Percentiles rank a stretch among this genome's conserved stretches.
Evolutionary conservation across 129 eudicot genomes (phyloP).

Genomic region (Pulicaria dysenterica): DNA sequence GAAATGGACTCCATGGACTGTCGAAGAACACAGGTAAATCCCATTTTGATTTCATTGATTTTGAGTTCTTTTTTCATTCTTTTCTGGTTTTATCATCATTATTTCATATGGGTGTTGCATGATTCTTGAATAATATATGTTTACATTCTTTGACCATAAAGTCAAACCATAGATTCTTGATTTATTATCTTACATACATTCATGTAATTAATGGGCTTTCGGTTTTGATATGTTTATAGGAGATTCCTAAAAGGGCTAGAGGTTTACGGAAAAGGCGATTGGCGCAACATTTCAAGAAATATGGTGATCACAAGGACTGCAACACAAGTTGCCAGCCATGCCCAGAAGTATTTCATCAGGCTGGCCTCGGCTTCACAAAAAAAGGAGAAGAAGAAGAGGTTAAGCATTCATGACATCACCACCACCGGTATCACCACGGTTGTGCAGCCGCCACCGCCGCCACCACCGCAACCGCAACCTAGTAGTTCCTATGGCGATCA

Average conservation of each 20-base stretch:
- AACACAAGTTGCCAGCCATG: slow-evolving; percentile 16
- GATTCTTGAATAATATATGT: too few species aligned
- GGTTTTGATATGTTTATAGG: neutral
- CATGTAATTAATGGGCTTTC: neutral
- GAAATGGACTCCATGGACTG: too few species aligned
- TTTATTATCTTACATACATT: too few species aligned
- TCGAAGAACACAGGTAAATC: too few species aligned
- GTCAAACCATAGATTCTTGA: too few species aligned
- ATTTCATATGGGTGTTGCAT: too few species aligned
- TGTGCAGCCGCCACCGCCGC: neutral
- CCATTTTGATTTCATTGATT: too few species aligned
- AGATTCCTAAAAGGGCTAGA: neutral
- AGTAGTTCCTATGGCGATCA: neutral
- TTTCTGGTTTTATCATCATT: too few species aligned
- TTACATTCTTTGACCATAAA: too few species aligned
- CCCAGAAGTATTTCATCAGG: slow-evolving; percentile 13
- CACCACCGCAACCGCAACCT: neutral
- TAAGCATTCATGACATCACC: slow-evolving; percentile 21
- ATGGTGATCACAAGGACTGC: slow-evolving; percentile 7
- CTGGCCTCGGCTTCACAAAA: neutral
- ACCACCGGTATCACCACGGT: neutral
- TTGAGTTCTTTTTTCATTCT: too few species aligned
- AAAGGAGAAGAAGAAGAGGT: slow-evolving; percentile 3
- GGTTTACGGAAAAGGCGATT: slow-evolving; percentile 13
- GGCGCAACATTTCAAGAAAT: slow-evolving; percentile 14